Base-by-base conservation (phyloP, 2,329 filamentous ascomycete genomes). In the Ambrosiella cleistominuta region DNA sequence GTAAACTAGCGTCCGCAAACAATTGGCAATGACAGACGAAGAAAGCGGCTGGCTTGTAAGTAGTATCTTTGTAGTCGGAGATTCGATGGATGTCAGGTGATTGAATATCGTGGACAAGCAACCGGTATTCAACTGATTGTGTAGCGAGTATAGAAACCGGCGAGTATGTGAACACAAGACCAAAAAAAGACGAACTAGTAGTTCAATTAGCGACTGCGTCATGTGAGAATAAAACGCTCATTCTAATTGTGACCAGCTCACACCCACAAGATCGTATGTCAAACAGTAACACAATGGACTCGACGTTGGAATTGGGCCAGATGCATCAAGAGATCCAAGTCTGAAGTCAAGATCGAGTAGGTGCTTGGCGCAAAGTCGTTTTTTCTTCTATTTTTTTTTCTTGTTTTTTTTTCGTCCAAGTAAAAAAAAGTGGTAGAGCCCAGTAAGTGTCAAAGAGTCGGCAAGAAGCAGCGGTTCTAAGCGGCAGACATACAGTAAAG, bases 341-440 rank as follows among this genome's bases (percentile, higher is more conserved):
- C 50, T 58, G 57, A 58, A 50, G 57, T 58, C 57, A 58, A 54
- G 51, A 54, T 37, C 50, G 11, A 37, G 40, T 19, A 36, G 38
- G 35, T 51, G 47, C 47, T 51, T 51, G 47, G 47, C 47, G 52
- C 52, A 39, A 35, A 27, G 27, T 3, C 27, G 27, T 27, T 27
- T 40, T 11, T 54, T 12, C 6, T 37, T 47, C 19, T 47, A 5
- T 7, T 47, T 47, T 47, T 47, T 17, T 17, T 47, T 42, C 13
- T 42, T n/a, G n/a, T n/a, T 19, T 19, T 47, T 47, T 47, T 17
- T 17, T 47, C 44, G 9, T n/a, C n/a, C 15, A 17, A 13, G n/a
- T 7, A 8, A 47, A 15, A 17, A 47, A 47, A 47, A 47, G 19
- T 47, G 2, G 27, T 27, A 13, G 19, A 47, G 44, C 44, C 13